phyloP scores from a whole-genome alignment of 345 rosid genomes.

The Schrenkiella parvula region DNA sequence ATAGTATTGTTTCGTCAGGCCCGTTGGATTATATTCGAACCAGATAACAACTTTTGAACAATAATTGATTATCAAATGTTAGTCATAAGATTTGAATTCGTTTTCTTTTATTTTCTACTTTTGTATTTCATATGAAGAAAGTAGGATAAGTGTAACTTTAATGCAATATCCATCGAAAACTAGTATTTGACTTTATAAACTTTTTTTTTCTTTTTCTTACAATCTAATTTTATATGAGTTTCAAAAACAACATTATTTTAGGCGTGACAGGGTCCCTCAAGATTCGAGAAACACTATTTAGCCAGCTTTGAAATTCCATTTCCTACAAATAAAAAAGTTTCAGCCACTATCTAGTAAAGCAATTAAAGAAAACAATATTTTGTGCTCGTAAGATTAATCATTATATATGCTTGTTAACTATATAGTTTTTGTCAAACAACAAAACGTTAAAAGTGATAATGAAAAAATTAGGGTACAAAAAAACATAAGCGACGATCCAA shows the following conservation, averaged over 20 bases:
- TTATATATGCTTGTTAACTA: not conserved
- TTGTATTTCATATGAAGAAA: not conserved
- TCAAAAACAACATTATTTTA: not conserved
- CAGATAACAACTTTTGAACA: not conserved
- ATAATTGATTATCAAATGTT: not conserved
- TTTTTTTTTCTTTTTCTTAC: not conserved
- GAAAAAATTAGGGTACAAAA: not conserved
- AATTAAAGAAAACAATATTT: not conserved
- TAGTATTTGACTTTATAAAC: not conserved
- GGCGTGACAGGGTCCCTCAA: constrained; percentile 4
- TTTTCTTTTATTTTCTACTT: not conserved
- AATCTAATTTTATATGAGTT: not conserved
- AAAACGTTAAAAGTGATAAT: not conserved
- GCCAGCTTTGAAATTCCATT: constrained; percentile 17
- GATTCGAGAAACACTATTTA: constrained; percentile 6
- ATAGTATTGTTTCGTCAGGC: not conserved
- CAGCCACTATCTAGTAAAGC: not conserved
- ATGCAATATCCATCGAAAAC: not conserved
- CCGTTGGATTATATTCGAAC: not conserved
- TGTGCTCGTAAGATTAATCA: not conserved
- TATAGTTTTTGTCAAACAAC: not conserved
- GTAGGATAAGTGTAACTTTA: not conserved
- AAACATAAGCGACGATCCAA: not conserved
- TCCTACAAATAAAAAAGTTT: not conserved
- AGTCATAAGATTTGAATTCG: not conserved